Evolutionary conservation across 495 filamentous ascomycete species (phyloP), one percentile per base, ranked within the genome.

Genomic region (Glutinoglossum americanum): DNA sequence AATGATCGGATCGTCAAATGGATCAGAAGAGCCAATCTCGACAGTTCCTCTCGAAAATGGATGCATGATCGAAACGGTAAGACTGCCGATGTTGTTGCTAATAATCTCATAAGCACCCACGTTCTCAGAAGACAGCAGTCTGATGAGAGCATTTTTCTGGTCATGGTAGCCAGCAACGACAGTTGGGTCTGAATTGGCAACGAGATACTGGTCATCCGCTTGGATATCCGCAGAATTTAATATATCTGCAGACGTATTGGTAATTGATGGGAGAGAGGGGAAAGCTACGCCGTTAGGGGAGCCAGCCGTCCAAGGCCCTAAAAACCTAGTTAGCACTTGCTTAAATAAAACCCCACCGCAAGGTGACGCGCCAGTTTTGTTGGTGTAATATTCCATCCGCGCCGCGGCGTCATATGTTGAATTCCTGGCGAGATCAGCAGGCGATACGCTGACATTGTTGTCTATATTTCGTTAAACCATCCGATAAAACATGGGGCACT

Each of bases 11-110:
- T 62, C 60, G 26, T 35, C 30, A 33, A 56, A 17, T 19, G 37
- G 27, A 11, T 54, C 53, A 13, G 61, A 27, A 2, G 68, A 59
- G 1, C 51, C 62, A 54, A 79, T 71, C 45, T 79, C 74, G 27
- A 78, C 66, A 26, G 63, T 69, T 0, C 77, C 76, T 11, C 65
- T 60, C 0, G 74, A 73, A 44, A 76, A 76, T 0, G 76, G 76
- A 56, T 74, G 73, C 61, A 64, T 64, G 23, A 56, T 56, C 35
- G 67, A 60, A 9, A 67, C 64, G 26, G 64, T 63, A 3, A 65
- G 64, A 62, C 64, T 67, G 27, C 69, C 69, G 61, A 65, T 68
- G 54, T 72, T 72, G 44, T 67, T 67, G 45, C 65, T 67, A 58
- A 73, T 64, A 26, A 72, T 60, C 45, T 74, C 71, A 51, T 67